These are phyloP conservation scores for Aspergillus brasiliensis DNA, from an alignment of 2,329 filamentous ascomycete species.

Conservation along the genomic window DNA sequence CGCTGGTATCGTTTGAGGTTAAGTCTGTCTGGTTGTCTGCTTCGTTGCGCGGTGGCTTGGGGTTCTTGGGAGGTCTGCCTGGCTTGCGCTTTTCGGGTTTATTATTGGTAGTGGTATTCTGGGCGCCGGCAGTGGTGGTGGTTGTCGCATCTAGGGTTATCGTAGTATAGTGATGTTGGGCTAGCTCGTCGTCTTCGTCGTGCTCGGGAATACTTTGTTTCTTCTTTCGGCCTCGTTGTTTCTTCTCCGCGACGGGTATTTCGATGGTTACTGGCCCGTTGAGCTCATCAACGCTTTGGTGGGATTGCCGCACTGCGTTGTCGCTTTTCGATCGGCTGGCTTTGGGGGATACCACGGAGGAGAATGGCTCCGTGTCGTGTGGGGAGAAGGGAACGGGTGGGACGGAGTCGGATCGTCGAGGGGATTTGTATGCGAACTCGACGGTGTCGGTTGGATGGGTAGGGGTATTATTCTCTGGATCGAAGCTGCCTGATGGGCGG, in stretches of 20 bases:
- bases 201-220: constrained; percentile 28
- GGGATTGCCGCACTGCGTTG: constrained; percentile 22
- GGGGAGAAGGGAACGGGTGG: constrained; percentile 34
- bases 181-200: constrained; percentile 34
- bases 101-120: not conserved
- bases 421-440: constrained; percentile 16
- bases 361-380: constrained; percentile 45
- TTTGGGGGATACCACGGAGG: constrained; percentile 34
- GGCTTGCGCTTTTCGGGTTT: constrained; percentile 24
- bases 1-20: not conserved
- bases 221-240: constrained; percentile 32
- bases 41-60: constrained; percentile 1
- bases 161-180: constrained; percentile 14
- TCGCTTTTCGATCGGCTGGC: constrained; percentile 29
- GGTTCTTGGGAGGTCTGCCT: constrained; percentile 21
- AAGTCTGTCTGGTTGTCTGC: not conserved
- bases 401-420: constrained; percentile 29
- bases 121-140: not conserved
- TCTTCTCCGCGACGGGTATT: constrained; percentile 28
- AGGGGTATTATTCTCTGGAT: constrained; percentile 17
- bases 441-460: constrained; percentile 8
- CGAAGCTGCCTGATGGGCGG: constrained; percentile 9
- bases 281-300: constrained; percentile 31
- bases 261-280: constrained; percentile 28
- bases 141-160: not conserved